A percentile compares a stretch with the other conserved stretches of the same genome.
phyloP scores from a whole-genome alignment of 1,139 yeast species.

The Suhomyces anneliseae region DNA sequence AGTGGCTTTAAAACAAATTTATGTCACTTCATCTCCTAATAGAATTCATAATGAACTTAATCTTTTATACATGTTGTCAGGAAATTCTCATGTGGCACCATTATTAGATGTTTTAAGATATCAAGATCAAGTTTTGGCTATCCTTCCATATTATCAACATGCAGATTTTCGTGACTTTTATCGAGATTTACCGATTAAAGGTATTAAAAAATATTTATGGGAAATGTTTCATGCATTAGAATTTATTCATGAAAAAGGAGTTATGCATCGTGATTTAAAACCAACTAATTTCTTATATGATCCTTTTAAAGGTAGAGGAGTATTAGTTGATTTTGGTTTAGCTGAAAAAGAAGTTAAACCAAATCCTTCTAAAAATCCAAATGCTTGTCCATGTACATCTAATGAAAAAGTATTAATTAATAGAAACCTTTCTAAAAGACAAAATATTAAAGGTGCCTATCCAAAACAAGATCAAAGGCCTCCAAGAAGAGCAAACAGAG shows the following conservation, averaged over 20 bases:
- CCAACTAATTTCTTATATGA: conserved; percentile 88
- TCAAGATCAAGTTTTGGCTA: conserved; percentile 91
- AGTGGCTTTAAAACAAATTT: conserved; percentile 91
- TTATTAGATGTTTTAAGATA: conserved; percentile 80
- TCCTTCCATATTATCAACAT: conserved; percentile 88
- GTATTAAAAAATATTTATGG: conserved; percentile 76
- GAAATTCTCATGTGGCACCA: conserved; percentile 81
- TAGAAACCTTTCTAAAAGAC: conserved; percentile 33
- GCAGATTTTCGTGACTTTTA: conserved; percentile 87
- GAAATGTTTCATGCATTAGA: conserved; percentile 75
- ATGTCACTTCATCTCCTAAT: conserved; percentile 92
- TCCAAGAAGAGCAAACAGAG: conserved; percentile 91
- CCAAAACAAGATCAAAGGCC: conserved; percentile 82
- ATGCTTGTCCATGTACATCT: conserved; percentile 18
- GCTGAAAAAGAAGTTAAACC: conserved; percentile 55
- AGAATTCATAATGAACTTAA: conserved; percentile 87
- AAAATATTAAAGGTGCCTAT: conserved; percentile 60
- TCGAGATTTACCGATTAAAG: conserved; percentile 73
- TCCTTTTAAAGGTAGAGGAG: conserved; percentile 74
- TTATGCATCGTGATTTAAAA: conserved; percentile 86
- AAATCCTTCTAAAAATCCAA: conserved; percentile 18
- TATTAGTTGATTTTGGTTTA: conserved; percentile 87
- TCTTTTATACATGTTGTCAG: conserved; percentile 64
- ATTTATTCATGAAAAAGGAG: conserved; percentile 72
- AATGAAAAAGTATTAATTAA: conserved; percentile 19